Percentiles rank a stretch among this genome's conserved stretches.
phyloP scores from a whole-genome alignment of 139 green algal species.

The Tetraselmis chui region DNA sequence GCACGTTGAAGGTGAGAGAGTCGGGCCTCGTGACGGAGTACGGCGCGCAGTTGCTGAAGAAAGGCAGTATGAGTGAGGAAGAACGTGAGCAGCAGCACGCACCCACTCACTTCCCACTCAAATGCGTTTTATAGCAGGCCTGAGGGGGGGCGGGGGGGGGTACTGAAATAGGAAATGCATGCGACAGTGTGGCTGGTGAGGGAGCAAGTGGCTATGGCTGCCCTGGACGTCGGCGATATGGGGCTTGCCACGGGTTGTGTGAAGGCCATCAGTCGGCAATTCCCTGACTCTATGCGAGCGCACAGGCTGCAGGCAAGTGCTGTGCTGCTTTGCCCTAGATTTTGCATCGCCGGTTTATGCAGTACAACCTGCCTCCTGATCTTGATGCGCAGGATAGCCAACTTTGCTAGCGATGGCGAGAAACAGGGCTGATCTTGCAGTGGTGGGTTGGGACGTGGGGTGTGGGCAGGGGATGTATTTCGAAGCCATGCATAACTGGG shows the following conservation, averaged over 20 bases:
- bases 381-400: too few relatives aligned
- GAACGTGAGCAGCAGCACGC: slow-evolving; percentile 26
- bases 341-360: too few relatives aligned
- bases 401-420: too few relatives aligned
- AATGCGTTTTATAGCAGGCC: slow-evolving; percentile 10
- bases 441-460: too few relatives aligned
- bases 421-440: too few relatives aligned
- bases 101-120: not conserved
- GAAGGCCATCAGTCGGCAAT: slow-evolving; percentile 46
- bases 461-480: slow-evolving; percentile 67
- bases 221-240: slow-evolving; percentile 48
- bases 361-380: too few relatives aligned
- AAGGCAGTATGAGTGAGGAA: slow-evolving; percentile 12
- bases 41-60: slow-evolving; percentile 47
- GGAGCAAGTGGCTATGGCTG: slow-evolving; percentile 71
- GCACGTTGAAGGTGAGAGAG: slow-evolving; percentile 48
- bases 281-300: slow-evolving; percentile 52
- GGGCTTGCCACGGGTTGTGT: slow-evolving; percentile 49
- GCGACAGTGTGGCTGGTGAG: slow-evolving; percentile 70
- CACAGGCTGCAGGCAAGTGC: slow-evolving; percentile 54
- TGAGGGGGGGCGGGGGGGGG: not conserved
- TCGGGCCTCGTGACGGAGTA: slow-evolving; percentile 45
- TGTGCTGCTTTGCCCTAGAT: too few relatives aligned
- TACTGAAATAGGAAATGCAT: not conserved
- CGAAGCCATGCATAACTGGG: slow-evolving; percentile 36